Base-by-base conservation (phyloP, 441 rosid genomes). In the Erysimum pusillum region DNA sequence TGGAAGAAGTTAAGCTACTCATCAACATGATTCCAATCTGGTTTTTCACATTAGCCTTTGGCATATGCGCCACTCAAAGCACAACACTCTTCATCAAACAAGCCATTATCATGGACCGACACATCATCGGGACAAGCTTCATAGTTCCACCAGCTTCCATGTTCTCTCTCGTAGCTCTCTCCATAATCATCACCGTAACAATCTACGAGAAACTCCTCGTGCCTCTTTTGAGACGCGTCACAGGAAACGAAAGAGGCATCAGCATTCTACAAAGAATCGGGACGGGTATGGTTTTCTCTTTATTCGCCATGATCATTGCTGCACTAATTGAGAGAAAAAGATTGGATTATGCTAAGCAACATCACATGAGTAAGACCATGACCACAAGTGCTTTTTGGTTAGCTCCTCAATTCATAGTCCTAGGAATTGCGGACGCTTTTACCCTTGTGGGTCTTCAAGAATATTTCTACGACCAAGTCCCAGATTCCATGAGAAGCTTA, bases 51-150 rank as follows among this genome's bases (percentile, higher is more conserved):
- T 67, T 95, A 62, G 93, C 94, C 5, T 95, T 95, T 36, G 99
- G 98, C 10, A 46, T 93, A 6, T 81, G 91, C 46, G 82, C 85
- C 3, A 84, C 97, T 22, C 99, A 93, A 79, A 62, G 87, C 41
- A 15, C 95, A 35, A 95, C 98, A 51, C 91, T 95, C 85, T 93
- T 95, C 82, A 82, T 95, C 89, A 95, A 95, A 81, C 99, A 95
- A 82, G 83, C 85, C 66, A 74, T 86, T 0, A 61, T 71, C 51
- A 54, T 92, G 82, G 78, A 95, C 83, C 68, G 97, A 39, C 78
- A 75, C 36, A 72, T 92, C 3, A 85, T 85, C 2, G 87, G 84
- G 0, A 86, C 85, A 25, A 78, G 11, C 44, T 90, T 95, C 74
- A 25, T 70, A 45, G 79, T 95, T 73, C 98, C 99, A 11, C 85